phyloP scores from a whole-genome alignment of 345 rosid genomes.

The Lepidium aucheri region DNA sequence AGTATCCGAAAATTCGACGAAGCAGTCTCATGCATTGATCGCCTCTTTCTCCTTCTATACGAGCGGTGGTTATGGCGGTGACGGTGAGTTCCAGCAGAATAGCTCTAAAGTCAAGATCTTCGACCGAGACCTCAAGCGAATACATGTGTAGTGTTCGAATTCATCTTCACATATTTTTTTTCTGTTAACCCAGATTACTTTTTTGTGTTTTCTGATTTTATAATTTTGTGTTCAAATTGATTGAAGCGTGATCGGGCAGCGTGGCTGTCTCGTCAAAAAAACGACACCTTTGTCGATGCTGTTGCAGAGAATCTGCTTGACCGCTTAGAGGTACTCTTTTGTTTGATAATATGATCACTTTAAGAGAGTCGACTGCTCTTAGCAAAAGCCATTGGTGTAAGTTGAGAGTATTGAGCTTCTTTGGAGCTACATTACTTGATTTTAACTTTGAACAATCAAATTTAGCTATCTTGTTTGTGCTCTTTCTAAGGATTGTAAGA shows the following conservation, averaged over 20 bases:
- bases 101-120: constrained; percentile 59
- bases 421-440: not conserved
- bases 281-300: constrained; percentile 65
- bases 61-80: constrained; percentile 28
- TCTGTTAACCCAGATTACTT: not conserved
- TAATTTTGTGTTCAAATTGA: not conserved
- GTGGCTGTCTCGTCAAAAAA: constrained; percentile 55
- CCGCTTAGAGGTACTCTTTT: constrained; percentile 63
- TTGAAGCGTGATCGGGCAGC: constrained; percentile 96
- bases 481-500: constrained; percentile 70
- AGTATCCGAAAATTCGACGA: not conserved
- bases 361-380: not conserved
- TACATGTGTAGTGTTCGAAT: constrained; percentile 41
- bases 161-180: not conserved
- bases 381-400: not conserved
- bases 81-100: constrained; percentile 25
- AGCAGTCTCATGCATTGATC: constrained; percentile 4
- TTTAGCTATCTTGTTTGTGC: not conserved
- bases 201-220: not conserved
- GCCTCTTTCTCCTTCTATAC: constrained; percentile 33
- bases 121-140: constrained; percentile 82
- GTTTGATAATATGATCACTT: not conserved
- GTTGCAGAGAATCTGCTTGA: constrained; percentile 89
- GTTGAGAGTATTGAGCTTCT: not conserved
- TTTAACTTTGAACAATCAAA: not conserved